Base-by-base conservation (phyloP, 1,284 basidiomycete species). In the Porogramme epimiltina region DNA sequence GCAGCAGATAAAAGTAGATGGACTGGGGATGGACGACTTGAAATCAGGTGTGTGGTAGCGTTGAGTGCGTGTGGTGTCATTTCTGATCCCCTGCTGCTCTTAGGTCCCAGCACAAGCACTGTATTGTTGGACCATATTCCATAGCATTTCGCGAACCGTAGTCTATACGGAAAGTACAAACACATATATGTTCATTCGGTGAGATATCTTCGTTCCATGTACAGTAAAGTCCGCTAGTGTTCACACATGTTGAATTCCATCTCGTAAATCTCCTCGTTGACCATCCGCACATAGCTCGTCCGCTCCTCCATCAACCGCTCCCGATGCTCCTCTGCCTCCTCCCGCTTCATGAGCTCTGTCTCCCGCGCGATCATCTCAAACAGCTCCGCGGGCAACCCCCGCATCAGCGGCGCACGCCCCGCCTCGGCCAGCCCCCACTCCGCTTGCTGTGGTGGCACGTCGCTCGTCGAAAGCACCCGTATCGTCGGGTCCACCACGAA, bases 401-500 rank as follows among this genome's bases (percentile, higher is more conserved):
- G 45, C 37, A 47, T 18, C 18, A 9, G 15, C 18, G 23, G 45
- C 3, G 26, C 36, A 4, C 26, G 19, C 38, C 18, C 36, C 18
- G 36, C 18, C 37, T 47, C 45, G 4, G 24, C 25, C 15, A 39
- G 13, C 63, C 62, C 41, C 67, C 58, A 53, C 41, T 51, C 43
- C 25, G 37, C 19, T 39, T 58, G 62, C 50, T 62, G 62, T 20
- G 56, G 56, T 18, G 51, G 51, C n/a, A 63, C 51, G 10, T 45
- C 37, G 9, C 54, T 45, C 23, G 62, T 56, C n/a, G 56, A 59
- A 11, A 49, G 43, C 1, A 65, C 46, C 2, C 41, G 15, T 20
- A 43, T n/a, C n/a, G 49, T 26, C 36, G 45, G 45, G 45, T 47
- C 45, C 13, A 28, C 36, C 24, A 47, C 19, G 19, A 47, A 47